Base-by-base conservation (phyloP, 257 asterid species). In the Euphrasia confusa region DNA sequence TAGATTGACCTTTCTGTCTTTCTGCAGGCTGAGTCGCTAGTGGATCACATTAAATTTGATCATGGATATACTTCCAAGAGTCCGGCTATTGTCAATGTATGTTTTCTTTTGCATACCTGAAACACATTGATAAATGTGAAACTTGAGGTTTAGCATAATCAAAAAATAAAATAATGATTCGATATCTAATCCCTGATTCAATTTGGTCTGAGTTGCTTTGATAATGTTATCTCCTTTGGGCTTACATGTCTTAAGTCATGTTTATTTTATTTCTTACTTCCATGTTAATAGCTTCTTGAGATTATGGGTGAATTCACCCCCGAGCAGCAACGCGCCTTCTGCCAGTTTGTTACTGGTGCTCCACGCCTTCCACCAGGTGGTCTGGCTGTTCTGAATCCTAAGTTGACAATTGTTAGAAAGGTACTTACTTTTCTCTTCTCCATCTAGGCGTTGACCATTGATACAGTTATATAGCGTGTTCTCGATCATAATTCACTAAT, bases 321-420 rank as follows among this genome's bases (percentile, higher is more conserved):
- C 5, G 96, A 94, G 75, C 97, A 82, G 77, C 99, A 94, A 74
- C 85, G 90, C 40, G 83, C 96, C 17, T 94, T 94, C 83, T 88
- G 96, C 78, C 99, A 94, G 77, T 94, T 94, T 75, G 97, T 94
- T 65, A 94, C 99, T 14, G 99, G 99, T 71, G 99, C 99, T 54
- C 97, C 99, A 56, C 79, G 95, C 63, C 99, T 94, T 75, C 99
- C 99, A 48, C 90, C 97, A 0, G 97, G 97, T 68, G 99, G 99
- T 73, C 74, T 94, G 72, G 95, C 97, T 18, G 94, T 79, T 60
- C 78, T 94, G 69, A 88, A 85, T 73, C 99, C 99, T 15, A 89
- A 90, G 93, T 71, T 94, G 79, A 94, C 99, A 45, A 87, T 94
- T 67, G 99, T 94, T 74, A 84, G 97, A 63, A 94, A 94, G 99